Conservation (phyloP, 768 basidiomycete species). For the Sarcodon aspratus region DNA sequence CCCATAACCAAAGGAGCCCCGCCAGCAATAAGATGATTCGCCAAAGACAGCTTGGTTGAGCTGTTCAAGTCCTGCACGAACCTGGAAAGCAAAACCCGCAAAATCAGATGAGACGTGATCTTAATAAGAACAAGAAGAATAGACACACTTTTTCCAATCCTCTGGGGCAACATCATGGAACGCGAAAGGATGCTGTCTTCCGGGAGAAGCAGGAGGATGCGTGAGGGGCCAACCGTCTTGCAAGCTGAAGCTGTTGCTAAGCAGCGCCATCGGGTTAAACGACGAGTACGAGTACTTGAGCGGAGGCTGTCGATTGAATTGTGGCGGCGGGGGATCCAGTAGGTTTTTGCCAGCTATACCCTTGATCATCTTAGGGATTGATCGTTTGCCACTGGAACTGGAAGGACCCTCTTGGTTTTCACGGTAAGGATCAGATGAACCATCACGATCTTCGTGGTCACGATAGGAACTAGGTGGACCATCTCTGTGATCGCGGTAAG, state of each 20-base stretch:
- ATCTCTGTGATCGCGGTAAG: no score
- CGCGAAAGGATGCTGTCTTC: constrained; percentile 32
- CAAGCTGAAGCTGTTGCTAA: constrained; percentile 21
- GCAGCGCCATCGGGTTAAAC: constrained; percentile 20
- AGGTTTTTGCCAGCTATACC: not conserved
- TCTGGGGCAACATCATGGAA: constrained; percentile 33
- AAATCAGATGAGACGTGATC: not conserved
- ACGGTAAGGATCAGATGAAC: no score
- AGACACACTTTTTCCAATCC: constrained; percentile 34
- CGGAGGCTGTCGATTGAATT: constrained; percentile 5
- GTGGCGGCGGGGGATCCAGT: constrained; percentile 8
- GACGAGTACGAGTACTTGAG: not conserved
- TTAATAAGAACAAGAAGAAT: not conserved
- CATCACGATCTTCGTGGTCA: no score
- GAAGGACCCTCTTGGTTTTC: no score
- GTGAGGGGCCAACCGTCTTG: constrained; percentile 31
- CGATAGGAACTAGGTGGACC: no score
- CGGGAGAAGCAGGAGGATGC: constrained; percentile 24
- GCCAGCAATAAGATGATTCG: constrained; percentile 2
- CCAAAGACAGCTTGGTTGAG: constrained; percentile 6
- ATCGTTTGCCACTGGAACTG: no score
- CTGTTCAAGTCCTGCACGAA: constrained; percentile 8
- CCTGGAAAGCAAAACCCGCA: not conserved
- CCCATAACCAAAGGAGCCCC: not conserved
- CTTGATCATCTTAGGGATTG: no score